Evolutionary conservation across 257 asterid species (phyloP), one percentile per base, ranked within the genome.

Genomic region (Penstemon newberryi): DNA sequence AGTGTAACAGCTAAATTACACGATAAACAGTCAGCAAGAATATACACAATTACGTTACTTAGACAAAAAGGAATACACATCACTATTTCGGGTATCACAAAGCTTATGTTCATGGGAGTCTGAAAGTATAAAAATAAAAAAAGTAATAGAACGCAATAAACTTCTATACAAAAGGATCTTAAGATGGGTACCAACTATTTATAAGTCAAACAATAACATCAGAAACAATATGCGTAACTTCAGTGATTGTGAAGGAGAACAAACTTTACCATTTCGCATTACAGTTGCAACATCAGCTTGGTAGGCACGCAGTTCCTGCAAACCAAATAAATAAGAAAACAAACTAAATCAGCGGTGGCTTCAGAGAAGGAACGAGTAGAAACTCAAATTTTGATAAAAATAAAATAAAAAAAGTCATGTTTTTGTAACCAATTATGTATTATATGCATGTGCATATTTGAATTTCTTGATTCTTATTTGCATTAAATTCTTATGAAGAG

Each of bases 221-320:
- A 65, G 13, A 53, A 33, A 15, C 44, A 38, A 71, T 50, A 64
- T 56, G 38, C 19, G 45, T 25, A 70, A 62, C 42, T 72, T 47
- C 69, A 45, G 65, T 15, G 58, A 44, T 53, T 54, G 15, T 65
- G 67, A 7, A 67, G 25, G 40, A 45, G 6, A 7, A 13, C 37
- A 60, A 49, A 38, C 49, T 72, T 79, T 84, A 93, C 99, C 99
- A 75, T 91, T 90, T 76, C 99, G 78, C 65, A 91, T 64, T 82
- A 91, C 97, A 70, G 99, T 90, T 66, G 99, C 99, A 61, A 88
- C 86, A 67, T 91, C 99, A 83, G 99, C 99, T 89, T 94, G 97
- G 74, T 94, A 91, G 65, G 99, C 99, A 72, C 96, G 97, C 63
- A 94, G 77, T 75, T 94, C 97, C 99, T 93, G 84, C 71, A 63